phyloP scores from a whole-genome alignment of 176 grass and related monocot species.

The barley (Hordeum vulgare) region DNA sequence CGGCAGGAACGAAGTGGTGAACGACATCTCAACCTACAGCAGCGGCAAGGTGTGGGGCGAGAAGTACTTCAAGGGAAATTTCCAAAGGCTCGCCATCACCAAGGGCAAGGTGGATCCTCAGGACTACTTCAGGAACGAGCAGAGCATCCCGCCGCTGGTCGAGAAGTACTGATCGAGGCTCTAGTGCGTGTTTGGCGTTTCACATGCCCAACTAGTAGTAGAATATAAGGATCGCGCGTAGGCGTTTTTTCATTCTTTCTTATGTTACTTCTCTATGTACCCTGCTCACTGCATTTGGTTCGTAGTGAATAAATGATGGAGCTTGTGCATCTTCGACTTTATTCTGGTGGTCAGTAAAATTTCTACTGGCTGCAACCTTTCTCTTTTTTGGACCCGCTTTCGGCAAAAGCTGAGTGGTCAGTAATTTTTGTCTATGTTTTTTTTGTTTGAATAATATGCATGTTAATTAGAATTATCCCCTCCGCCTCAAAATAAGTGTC shows the following conservation, averaged over 20 bases:
- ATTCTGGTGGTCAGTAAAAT: neutral
- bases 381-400: too few species aligned
- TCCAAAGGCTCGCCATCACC: constrained; percentile 22
- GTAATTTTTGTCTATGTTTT: too few species aligned
- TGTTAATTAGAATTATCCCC: too few species aligned
- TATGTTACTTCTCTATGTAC: neutral
- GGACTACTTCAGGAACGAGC: constrained; percentile 66
- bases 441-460: too few species aligned
- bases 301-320: neutral
- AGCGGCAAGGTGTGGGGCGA: constrained; percentile 29
- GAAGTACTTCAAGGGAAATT: constrained; percentile 36
- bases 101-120: constrained; percentile 27
- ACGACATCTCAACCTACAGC: constrained; percentile 7
- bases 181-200: neutral
- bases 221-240: neutral
- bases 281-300: neutral
- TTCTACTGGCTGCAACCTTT: neutral
- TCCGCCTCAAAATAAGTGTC: too few species aligned
- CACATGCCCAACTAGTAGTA: neutral
- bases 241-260: neutral
- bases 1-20: constrained; percentile 8
- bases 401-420: too few species aligned
- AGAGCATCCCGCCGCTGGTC: constrained; percentile 47
- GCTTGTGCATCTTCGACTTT: neutral
- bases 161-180: neutral